These are phyloP conservation scores for Candida labiduridarum DNA, from an alignment of 1,139 yeast species.

Conservation along the genomic window DNA sequence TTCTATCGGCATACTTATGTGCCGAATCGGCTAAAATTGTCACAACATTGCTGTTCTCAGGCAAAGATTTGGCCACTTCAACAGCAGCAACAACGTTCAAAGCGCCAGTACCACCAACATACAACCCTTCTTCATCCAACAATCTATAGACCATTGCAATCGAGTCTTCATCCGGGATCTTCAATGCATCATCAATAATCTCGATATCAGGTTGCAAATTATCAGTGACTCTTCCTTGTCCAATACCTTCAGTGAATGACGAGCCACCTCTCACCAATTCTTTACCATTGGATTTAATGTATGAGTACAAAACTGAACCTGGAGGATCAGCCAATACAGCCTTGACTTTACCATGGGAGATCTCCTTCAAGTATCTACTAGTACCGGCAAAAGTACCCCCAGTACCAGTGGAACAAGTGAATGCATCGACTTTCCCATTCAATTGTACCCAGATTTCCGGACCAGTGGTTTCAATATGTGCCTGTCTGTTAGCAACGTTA, in stretches of 20 bases:
- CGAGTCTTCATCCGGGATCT: conserved; percentile 72
- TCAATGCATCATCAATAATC: conserved; percentile 71
- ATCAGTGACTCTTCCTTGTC: conserved; percentile 89
- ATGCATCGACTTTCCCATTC: conserved; percentile 77
- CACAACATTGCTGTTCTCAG: conserved; percentile 80
- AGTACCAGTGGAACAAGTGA: conserved; percentile 88
- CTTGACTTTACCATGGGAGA: conserved; percentile 58
- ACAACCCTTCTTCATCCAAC: conserved; percentile 87
- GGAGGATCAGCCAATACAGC: conserved; percentile 89
- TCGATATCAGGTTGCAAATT: conserved; percentile 75
- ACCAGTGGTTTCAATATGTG: conserved; percentile 90
- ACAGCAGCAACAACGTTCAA: conserved; percentile 82
- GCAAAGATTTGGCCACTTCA: conserved; percentile 71
- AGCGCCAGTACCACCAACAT: conserved; percentile 87
- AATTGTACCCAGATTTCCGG: conserved; percentile 91
- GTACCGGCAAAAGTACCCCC: conserved; percentile 91
- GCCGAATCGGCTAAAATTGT: conserved; percentile 88
- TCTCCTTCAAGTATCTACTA: conserved; percentile 71
- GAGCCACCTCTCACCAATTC: conserved; percentile 69
- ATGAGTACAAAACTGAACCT: conserved; percentile 82
- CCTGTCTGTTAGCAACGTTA: conserved; percentile 82
- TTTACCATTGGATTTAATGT: conserved; percentile 67
- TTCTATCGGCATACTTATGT: conserved; percentile 80
- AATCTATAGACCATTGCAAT: conserved; percentile 82
- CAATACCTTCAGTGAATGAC: conserved; percentile 93